Evolutionary conservation across 495 filamentous ascomycete species (phyloP).

Genomic region (Penicillium arizonense): DNA sequence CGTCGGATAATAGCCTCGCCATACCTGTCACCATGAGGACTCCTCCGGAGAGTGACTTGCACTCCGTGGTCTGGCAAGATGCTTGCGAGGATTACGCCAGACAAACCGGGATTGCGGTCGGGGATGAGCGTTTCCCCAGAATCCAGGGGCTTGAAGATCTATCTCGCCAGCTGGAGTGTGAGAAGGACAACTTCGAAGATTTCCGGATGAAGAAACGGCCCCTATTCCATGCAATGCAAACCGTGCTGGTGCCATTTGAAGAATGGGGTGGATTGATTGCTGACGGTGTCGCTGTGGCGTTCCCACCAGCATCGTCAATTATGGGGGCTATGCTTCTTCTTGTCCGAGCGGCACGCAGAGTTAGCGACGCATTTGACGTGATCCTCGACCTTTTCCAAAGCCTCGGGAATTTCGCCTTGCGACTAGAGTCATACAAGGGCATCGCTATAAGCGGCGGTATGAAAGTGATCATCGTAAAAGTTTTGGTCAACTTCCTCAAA

Average conservation of each 20-base stretch:
- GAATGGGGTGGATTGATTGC: conserved; percentile 10
- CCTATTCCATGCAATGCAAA: conserved; percentile 3
- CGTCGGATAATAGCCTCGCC: no score
- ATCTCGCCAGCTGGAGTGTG: conserved; percentile 1
- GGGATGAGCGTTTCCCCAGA: no score
- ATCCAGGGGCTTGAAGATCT: not conserved
- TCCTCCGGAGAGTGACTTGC: not conserved
- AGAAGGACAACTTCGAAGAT: conserved; percentile 4
- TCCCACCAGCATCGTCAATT: conserved; percentile 24
- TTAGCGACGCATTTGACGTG: conserved; percentile 22
- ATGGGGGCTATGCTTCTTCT: conserved; percentile 29
- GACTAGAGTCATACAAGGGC: not conserved
- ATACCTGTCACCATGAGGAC: conserved; percentile 9
- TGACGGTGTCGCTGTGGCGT: conserved; percentile 5
- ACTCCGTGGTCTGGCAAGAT: conserved; percentile 4
- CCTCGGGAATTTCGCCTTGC: no score
- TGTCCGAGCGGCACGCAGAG: conserved; percentile 22
- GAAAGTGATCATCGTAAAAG: conserved; percentile 14
- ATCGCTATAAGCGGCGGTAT: not conserved
- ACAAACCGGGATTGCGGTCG: no score
- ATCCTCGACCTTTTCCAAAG: conserved; percentile 1
- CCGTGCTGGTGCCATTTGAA: not conserved
- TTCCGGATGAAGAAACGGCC: conserved; percentile 4
- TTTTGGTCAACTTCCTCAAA: conserved; percentile 22
- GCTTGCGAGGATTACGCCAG: conserved; percentile 11